phyloP scores from a whole-genome alignment of 2,329 filamentous ascomycete species.

The Neonectria hederae region DNA sequence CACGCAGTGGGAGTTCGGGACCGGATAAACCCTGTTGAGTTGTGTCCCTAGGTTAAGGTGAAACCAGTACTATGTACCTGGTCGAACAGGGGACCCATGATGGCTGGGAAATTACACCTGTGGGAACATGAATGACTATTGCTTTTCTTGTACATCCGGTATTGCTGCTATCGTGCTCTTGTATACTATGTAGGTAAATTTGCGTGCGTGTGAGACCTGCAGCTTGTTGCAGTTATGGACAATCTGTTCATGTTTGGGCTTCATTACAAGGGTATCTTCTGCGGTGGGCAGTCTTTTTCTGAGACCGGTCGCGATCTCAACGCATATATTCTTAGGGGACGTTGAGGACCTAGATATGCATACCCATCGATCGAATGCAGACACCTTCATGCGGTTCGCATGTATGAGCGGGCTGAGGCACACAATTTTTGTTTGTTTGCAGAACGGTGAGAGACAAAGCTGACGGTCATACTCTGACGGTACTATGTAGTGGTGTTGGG shows the following conservation, averaged over 20 bases:
- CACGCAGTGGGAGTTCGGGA: background rate
- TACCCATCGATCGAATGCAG: background rate
- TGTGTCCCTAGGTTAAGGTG: conserved; percentile 24
- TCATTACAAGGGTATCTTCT: background rate
- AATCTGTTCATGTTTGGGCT: background rate
- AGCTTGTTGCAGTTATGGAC: background rate
- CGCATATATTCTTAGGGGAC: background rate
- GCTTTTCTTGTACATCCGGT: conserved; percentile 20
- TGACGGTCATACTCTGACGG: background rate
- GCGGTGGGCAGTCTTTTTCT: background rate
- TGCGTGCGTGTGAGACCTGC: background rate
- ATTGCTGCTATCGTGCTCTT: background rate
- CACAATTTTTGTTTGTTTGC: conserved; percentile 18
- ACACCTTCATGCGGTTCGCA: background rate
- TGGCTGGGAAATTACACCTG: conserved; percentile 40
- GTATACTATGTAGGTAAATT: too few species aligned
- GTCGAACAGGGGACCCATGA: conserved; percentile 34
- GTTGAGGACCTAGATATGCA: background rate
- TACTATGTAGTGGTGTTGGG: background rate
- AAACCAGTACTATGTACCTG: conserved; percentile 34
- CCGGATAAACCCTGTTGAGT: conserved; percentile 13
- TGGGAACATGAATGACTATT: conserved; percentile 33
- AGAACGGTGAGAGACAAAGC: background rate
- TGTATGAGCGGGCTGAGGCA: background rate
- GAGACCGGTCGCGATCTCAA: background rate